Conservation (phyloP, 1,139 yeast genomes). For the Kluyveromyces sp. region DNA sequence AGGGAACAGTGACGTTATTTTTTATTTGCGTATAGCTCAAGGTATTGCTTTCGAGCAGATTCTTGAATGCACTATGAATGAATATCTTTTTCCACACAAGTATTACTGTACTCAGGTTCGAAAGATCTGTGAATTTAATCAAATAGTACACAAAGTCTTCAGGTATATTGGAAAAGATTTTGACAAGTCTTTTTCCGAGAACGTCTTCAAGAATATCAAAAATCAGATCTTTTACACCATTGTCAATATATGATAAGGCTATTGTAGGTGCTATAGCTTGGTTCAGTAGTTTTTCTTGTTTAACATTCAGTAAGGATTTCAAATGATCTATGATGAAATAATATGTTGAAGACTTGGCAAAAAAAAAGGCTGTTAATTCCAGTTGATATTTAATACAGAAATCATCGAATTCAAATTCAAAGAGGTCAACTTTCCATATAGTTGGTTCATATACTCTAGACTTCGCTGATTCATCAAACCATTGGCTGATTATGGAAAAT, state of each 20-base stretch:
- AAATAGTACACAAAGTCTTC: slow-evolving; percentile 30
- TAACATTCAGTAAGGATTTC: slow-evolving; percentile 9
- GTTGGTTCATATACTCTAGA: background rate
- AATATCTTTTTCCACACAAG: slow-evolving; percentile 12
- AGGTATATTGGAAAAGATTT: slow-evolving; percentile 25
- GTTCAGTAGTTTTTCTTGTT: slow-evolving; percentile 21
- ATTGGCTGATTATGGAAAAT: slow-evolving; percentile 16
- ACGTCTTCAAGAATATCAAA: slow-evolving; percentile 22
- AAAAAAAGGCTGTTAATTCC: slow-evolving; percentile 17
- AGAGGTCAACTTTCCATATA: slow-evolving; percentile 21
- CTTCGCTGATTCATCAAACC: slow-evolving; percentile 10
- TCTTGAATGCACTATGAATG: background rate
- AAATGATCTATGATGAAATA: slow-evolving; percentile 7
- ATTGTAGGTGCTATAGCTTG: slow-evolving; percentile 34
- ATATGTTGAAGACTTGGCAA: slow-evolving; percentile 17
- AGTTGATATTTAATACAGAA: slow-evolving; percentile 15
- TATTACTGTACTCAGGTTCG: slow-evolving; percentile 25
- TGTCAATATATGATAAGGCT: slow-evolving; percentile 40
- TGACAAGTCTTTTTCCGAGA: slow-evolving; percentile 15
- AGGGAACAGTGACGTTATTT: background rate
- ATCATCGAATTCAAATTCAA: slow-evolving; percentile 16
- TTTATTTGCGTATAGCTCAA: background rate
- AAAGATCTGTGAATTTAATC: slow-evolving; percentile 37
- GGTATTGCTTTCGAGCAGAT: background rate
- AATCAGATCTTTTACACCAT: slow-evolving; percentile 37